phyloP scores from a whole-genome alignment of 352 stramenopile species.

The Globisporangium parvum region DNA sequence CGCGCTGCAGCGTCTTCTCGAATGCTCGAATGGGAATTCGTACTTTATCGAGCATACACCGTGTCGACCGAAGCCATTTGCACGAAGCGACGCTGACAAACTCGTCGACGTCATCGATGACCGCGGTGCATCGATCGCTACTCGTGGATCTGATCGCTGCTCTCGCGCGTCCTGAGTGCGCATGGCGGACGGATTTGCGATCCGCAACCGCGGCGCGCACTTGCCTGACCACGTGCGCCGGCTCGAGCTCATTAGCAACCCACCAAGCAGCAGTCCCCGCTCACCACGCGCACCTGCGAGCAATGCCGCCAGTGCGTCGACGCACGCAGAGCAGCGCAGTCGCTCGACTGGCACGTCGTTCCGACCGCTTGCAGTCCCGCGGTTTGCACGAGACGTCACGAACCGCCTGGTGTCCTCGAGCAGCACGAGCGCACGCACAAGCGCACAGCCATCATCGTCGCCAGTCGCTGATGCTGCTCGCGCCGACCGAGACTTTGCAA shows the following conservation, averaged over 20 bases:
- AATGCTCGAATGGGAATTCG: background rate
- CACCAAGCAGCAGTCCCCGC: background rate
- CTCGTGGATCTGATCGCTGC: background rate
- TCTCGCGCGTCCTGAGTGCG: background rate
- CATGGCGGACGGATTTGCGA: slow-evolving; percentile 18
- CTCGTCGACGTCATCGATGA: too few species aligned
- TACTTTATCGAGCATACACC: background rate
- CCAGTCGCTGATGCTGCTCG: background rate
- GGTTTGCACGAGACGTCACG: slow-evolving; percentile 5
- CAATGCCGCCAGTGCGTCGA: background rate
- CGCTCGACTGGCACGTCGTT: background rate
- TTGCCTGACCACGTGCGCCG: slow-evolving; percentile 25
- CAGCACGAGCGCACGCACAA: too few species aligned
- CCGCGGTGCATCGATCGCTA: background rate
- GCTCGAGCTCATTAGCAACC: slow-evolving; percentile 23
- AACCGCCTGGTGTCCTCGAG: background rate
- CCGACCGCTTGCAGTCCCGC: slow-evolving; percentile 2
- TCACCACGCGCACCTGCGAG: background rate
- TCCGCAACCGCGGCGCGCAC: slow-evolving; percentile 26
- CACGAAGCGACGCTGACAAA: background rate
- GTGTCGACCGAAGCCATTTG: background rate
- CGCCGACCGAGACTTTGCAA: slow-evolving; percentile 7
- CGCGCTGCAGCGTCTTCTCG: background rate
- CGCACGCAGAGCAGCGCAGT: background rate
- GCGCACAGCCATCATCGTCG: background rate